A percentile compares a stretch with the other conserved stretches of the same genome.
Evolutionary conservation across 495 filamentous ascomycete species (phyloP).

Genomic region (Cercophora sp.): DNA sequence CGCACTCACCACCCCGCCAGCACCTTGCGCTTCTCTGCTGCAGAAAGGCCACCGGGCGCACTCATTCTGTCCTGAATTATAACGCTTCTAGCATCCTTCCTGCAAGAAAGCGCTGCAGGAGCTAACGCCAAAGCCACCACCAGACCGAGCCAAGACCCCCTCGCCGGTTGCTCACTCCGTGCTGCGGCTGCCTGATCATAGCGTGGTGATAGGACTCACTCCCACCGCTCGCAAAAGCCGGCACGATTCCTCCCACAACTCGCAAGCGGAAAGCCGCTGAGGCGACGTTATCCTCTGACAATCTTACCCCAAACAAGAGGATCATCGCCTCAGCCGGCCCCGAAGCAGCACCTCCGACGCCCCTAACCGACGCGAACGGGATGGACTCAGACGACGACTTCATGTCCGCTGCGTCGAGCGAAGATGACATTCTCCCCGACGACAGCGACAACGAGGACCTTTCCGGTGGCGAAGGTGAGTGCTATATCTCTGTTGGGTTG

Average conservation of each 20-base stretch:
- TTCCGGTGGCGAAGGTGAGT: conserved; percentile 71
- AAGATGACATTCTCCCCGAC: conserved; percentile 67
- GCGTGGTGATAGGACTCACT: neutral
- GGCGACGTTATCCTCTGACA: conserved; percentile 53
- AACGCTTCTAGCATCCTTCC: too few relatives aligned
- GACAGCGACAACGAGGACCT: conserved; percentile 71
- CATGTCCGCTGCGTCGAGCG: conserved; percentile 78
- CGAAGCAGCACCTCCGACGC: conserved; percentile 49
- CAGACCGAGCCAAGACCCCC: too few relatives aligned
- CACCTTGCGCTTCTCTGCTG: too few relatives aligned
- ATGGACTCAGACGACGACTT: conserved; percentile 99
- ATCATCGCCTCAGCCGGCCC: conserved; percentile 48
- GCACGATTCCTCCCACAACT: conserved; percentile 60
- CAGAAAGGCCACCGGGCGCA: too few relatives aligned
- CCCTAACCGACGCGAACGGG: conserved; percentile 54
- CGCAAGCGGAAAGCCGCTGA: conserved; percentile 92
- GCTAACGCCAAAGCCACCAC: too few relatives aligned
- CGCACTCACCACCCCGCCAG: too few relatives aligned
- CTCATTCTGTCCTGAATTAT: too few relatives aligned
- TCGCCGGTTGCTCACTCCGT: too few relatives aligned
- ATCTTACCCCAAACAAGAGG: conserved; percentile 47
- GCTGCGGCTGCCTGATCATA: too few relatives aligned
- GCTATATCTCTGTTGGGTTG: neutral
- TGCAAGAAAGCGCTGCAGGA: too few relatives aligned
- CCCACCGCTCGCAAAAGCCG: too few relatives aligned